Conservation (phyloP, 208 protist species). For the Trypanosoma conorhini region DNA sequence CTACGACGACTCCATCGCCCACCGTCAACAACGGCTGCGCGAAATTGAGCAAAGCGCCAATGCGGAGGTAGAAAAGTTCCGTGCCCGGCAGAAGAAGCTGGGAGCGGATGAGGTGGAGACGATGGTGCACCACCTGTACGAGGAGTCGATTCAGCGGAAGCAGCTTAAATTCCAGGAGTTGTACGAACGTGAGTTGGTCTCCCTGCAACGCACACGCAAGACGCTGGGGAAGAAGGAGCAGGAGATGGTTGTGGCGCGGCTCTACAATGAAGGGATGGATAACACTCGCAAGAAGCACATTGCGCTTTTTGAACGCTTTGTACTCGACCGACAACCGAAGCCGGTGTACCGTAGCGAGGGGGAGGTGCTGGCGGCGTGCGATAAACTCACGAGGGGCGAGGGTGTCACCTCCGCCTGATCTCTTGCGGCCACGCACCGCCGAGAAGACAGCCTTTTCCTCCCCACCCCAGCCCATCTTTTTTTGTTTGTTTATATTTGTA, state of each 20-base stretch:
- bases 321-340: constrained; percentile 38
- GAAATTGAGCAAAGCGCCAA: constrained; percentile 52
- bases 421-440: neutral
- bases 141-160: constrained; percentile 58
- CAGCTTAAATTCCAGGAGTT: constrained; percentile 51
- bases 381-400: constrained; percentile 66
- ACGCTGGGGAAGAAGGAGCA: constrained; percentile 49
- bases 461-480: neutral
- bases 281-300: constrained; percentile 75
- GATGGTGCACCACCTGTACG: constrained; percentile 71
- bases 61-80: constrained; percentile 46
- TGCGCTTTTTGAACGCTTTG: constrained; percentile 76
- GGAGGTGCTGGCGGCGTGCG: constrained; percentile 45
- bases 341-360: constrained; percentile 30
- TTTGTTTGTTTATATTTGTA: too few relatives aligned
- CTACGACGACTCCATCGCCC: constrained; percentile 81
- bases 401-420: constrained; percentile 34
- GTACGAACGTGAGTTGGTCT: constrained; percentile 37
- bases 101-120: constrained; percentile 40
- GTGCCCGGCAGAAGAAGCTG: constrained; percentile 37
- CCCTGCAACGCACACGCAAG: constrained; percentile 29
- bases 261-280: constrained; percentile 81
- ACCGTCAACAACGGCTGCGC: constrained; percentile 40
- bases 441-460: neutral
- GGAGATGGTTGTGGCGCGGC: constrained; percentile 35